Conservation (phyloP, 805 yeast genomes). For the Candida golubevii region DNA sequence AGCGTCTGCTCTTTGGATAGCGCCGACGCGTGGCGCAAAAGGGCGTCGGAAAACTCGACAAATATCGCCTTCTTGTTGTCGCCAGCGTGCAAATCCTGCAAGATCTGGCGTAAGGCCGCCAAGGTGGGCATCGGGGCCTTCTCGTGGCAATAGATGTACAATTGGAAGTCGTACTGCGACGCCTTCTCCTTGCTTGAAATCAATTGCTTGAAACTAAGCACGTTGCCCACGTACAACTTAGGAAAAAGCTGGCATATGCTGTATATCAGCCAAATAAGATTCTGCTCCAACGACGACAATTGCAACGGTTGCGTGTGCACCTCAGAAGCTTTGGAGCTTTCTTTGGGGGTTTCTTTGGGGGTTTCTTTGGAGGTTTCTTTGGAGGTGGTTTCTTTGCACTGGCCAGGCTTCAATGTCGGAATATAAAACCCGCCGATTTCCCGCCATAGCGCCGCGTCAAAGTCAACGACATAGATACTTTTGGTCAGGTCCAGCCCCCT, state of each 20-base stretch:
- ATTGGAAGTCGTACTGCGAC: conserved; percentile 12
- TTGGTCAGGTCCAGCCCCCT: conserved; percentile 3
- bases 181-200: conserved; percentile 1
- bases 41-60: conserved; percentile 33
- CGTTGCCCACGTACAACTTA: conserved; percentile 29
- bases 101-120: conserved; percentile 9
- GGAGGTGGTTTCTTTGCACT: not conserved
- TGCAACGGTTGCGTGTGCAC: not conserved
- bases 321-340: not conserved
- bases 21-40: conserved; percentile 19
- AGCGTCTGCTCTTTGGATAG: conserved; percentile 24
- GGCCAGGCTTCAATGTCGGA: too few relatives aligned
- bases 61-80: conserved; percentile 13
- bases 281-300: conserved; percentile 30
- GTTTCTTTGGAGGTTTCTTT: not conserved
- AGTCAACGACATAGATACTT: conserved; percentile 11
- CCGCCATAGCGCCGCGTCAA: conserved; percentile 2
- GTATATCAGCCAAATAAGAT: conserved; percentile 31
- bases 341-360: too few relatives aligned
- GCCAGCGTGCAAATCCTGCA: conserved; percentile 7
- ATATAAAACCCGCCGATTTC: conserved; percentile 4
- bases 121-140: conserved; percentile 17
- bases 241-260: conserved; percentile 25
- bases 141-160: conserved; percentile 21
- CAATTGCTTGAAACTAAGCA: conserved; percentile 26